These are phyloP conservation scores for Lobulomyces angularis DNA, from an alignment of 192 early-diverging fungal species.

Conservation along the genomic window DNA sequence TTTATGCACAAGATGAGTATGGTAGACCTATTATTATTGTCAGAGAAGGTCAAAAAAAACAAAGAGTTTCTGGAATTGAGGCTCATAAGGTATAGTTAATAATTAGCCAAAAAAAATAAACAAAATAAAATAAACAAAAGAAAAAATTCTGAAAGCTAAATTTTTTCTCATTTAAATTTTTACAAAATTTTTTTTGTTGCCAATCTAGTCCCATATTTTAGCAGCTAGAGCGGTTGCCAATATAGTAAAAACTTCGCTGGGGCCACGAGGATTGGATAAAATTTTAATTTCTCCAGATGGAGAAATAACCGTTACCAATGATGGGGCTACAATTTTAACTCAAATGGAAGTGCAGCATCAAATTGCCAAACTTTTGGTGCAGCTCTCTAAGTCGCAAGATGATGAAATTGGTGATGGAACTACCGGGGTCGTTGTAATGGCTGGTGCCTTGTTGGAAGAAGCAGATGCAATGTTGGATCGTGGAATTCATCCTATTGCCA, in stretches of 20 bases:
- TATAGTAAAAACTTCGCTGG: constrained; percentile 96
- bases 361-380: constrained; percentile 95
- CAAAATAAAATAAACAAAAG: constrained; percentile 1
- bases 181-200: not conserved
- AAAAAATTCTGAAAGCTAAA: constrained; percentile 2
- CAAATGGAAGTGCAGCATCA: constrained; percentile 99
- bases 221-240: constrained; percentile 93
- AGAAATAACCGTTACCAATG: constrained; percentile 98
- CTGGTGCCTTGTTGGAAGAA: constrained; percentile 94
- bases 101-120: not conserved
- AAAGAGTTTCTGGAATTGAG: constrained; percentile 78
- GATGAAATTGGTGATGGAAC: constrained; percentile 99
- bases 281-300: constrained; percentile 99
- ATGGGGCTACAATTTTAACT: constrained; percentile 94
- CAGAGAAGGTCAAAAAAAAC: constrained; percentile 88
- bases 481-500: constrained; percentile 97
- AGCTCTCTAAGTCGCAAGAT: constrained; percentile 96
- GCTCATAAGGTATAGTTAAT: constrained; percentile 72
- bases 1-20: constrained; percentile 95
- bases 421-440: constrained; percentile 97
- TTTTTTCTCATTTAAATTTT: not conserved
- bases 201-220: constrained; percentile 82
- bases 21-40: constrained; percentile 96
- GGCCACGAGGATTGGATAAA: constrained; percentile 97
- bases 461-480: constrained; percentile 86